Conservation (phyloP, 192 early-diverging fungal genomes). For the Spizellomyces punctatus region DNA sequence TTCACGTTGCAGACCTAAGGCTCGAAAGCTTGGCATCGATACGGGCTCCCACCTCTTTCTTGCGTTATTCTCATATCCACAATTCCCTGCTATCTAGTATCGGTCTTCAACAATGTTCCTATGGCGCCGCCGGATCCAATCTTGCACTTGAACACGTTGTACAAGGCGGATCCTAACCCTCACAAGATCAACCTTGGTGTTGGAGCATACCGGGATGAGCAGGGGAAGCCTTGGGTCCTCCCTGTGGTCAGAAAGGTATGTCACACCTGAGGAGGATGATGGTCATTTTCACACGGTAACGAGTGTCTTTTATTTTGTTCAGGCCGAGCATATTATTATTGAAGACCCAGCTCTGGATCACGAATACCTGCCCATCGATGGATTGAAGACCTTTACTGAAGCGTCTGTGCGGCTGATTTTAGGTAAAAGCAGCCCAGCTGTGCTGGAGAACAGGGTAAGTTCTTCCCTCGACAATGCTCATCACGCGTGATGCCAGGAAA, state of each 20-base stretch:
- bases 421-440: constrained; percentile 72
- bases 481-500: no score
- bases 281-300: neutral
- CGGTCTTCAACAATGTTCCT: constrained; percentile 37
- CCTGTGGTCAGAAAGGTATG: constrained; percentile 88
- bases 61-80: neutral
- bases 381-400: constrained; percentile 73
- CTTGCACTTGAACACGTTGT: constrained; percentile 82
- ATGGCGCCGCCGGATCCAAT: constrained; percentile 87
- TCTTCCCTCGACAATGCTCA: neutral
- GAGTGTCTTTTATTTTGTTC: neutral
- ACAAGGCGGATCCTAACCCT: constrained; percentile 75
- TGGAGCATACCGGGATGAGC: constrained; percentile 91
- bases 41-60: neutral
- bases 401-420: constrained; percentile 85
- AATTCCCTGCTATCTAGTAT: constrained; percentile 20
- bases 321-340: constrained; percentile 76
- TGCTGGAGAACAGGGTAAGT: constrained; percentile 68
- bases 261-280: neutral
- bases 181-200: constrained; percentile 93
- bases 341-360: constrained; percentile 77
- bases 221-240: constrained; percentile 93
- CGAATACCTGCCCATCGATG: constrained; percentile 93
- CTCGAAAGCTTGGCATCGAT: no score
- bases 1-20: no score